phyloP scores from a whole-genome alignment of 306 rosid genomes.

The Begonia fuchsioides region DNA sequence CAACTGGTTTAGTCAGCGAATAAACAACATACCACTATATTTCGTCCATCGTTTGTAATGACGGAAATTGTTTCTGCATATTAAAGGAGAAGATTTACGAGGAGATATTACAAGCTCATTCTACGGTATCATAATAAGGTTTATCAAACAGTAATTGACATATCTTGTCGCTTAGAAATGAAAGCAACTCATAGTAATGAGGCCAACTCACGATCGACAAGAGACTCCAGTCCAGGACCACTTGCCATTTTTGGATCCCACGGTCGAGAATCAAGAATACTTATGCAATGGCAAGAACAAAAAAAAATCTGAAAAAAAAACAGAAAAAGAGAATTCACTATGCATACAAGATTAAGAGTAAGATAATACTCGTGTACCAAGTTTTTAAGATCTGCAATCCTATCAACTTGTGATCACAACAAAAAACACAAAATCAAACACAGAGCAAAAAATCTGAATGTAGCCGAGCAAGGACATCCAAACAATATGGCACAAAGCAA shows the following conservation, averaged over 20 bases:
- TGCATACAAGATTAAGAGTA: not conserved
- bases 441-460: too few species aligned
- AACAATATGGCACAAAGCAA: too few species aligned
- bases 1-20: constrained; percentile 1
- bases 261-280: not conserved
- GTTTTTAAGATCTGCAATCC: too few species aligned
- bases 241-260: constrained; percentile 20
- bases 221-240: constrained; percentile 39
- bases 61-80: constrained; percentile 74
- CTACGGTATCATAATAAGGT: too few species aligned
- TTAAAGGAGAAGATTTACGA: not conserved
- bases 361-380: not conserved
- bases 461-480: too few species aligned
- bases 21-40: constrained; percentile 58
- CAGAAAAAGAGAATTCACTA: not conserved
- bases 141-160: too few species aligned
- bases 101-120: too few species aligned
- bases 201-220: constrained; percentile 34
- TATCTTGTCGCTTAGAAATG: too few species aligned
- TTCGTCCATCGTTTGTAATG: constrained; percentile 87
- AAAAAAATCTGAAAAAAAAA: too few species aligned
- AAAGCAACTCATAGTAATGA: not conserved
- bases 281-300: too few species aligned
- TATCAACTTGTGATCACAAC: too few species aligned
- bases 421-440: too few species aligned